These are phyloP conservation scores for Cyclospora cayetanensis DNA, from an alignment of 169 alveolate genomes.

Conservation along the genomic window DNA sequence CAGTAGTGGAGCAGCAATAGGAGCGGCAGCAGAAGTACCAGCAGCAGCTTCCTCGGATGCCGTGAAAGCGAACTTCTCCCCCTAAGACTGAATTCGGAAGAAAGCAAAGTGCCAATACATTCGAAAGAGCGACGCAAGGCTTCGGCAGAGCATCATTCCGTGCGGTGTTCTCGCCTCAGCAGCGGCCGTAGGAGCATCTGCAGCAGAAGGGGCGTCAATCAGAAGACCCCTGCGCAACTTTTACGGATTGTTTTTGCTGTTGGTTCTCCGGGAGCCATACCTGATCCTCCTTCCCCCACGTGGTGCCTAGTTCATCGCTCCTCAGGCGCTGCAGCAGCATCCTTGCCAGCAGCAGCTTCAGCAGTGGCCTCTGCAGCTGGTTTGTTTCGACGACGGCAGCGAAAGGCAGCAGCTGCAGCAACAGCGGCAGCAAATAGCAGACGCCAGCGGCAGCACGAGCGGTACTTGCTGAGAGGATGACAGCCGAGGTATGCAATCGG, in stretches of 20 bases:
- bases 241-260: no score
- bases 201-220: no score
- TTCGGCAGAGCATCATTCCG: constrained; percentile 10
- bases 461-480: constrained; percentile 20
- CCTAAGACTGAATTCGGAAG: background rate
- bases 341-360: constrained; percentile 9
- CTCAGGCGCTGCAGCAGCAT: constrained; percentile 53
- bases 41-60: constrained; percentile 66
- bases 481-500: constrained; percentile 46
- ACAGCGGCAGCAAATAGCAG: constrained; percentile 31
- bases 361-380: no score
- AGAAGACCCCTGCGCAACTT: no score
- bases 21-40: constrained; percentile 58
- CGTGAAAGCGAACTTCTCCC: constrained; percentile 52
- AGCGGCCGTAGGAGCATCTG: constrained; percentile 40
- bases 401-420: constrained; percentile 55
- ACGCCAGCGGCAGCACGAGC: constrained; percentile 32
- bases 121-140: constrained; percentile 15
- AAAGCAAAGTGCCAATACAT: constrained; percentile 42
- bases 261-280: no score
- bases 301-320: background rate
- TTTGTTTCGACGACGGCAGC: no score
- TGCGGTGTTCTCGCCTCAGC: constrained; percentile 5
- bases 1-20: constrained; percentile 66
- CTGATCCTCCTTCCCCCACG: background rate